A percentile compares a stretch with the other conserved stretches of the same genome.
Evolutionary conservation across 805 yeast genomes (phyloP).

Genomic region (Schizosaccharomyces lindneri): DNA sequence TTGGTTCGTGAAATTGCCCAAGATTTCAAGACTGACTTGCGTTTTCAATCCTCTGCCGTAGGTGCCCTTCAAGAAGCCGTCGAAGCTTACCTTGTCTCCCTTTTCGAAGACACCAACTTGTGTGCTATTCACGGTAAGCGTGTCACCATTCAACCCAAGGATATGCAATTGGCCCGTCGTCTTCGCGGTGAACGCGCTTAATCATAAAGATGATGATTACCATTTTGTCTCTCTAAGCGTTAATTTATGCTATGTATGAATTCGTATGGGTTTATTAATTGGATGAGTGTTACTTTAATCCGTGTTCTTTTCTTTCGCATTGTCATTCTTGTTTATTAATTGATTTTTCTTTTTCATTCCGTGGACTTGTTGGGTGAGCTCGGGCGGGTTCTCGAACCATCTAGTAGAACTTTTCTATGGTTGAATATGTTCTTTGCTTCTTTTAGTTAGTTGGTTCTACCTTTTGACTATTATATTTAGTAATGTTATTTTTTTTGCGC

Average conservation of each 20-base stretch:
- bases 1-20: conserved; percentile 74
- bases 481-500: not conserved
- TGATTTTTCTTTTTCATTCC: not conserved
- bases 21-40: conserved; percentile 64
- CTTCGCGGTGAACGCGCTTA: conserved; percentile 40
- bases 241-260: not conserved
- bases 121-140: conserved; percentile 88
- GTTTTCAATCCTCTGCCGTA: conserved; percentile 74
- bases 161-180: conserved; percentile 75
- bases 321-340: too few relatives aligned
- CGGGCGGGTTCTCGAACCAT: not conserved
- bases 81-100: conserved; percentile 66
- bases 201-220: not conserved
- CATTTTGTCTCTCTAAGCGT: not conserved
- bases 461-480: not conserved
- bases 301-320: not conserved
- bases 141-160: conserved; percentile 81
- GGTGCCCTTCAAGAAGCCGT: conserved; percentile 82
- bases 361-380: not conserved
- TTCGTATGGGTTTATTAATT: not conserved
- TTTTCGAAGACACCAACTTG: conserved; percentile 73
- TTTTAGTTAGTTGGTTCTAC: not conserved
- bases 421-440: not conserved
- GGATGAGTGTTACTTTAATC: not conserved
- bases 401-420: not conserved